Percentiles rank a stretch among this genome's conserved stretches.
Conservation (phyloP, 495 filamentous ascomycete species). For the Daldinia bambusicola region DNA sequence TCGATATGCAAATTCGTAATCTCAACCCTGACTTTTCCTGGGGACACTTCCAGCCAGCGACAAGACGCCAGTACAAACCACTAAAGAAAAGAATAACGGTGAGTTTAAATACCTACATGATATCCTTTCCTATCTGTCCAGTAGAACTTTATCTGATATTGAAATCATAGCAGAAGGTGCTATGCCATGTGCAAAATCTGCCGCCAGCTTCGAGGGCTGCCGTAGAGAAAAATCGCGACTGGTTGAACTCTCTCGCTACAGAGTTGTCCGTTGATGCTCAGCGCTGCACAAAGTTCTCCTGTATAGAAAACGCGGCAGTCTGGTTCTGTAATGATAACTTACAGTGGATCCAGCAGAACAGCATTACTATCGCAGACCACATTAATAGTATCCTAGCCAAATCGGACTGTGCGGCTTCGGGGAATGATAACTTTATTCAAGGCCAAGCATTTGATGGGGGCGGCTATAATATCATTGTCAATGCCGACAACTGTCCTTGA, state of each 20-base stretch:
- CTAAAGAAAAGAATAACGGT: slow-evolving; percentile 5
- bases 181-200: slow-evolving; percentile 21
- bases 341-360: slow-evolving; percentile 12
- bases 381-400: slow-evolving; percentile 10
- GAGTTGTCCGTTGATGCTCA: slow-evolving; percentile 3
- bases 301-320: slow-evolving; percentile 8
- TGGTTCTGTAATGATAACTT: slow-evolving; percentile 32
- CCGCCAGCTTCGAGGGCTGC: slow-evolving; percentile 2
- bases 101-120: not conserved
- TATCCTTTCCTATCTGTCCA: not conserved
- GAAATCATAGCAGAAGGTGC: slow-evolving; percentile 15
- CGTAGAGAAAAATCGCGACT: slow-evolving; percentile 6
- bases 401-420: slow-evolving; percentile 6
- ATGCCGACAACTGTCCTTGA: slow-evolving; percentile 55
- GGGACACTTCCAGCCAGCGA: slow-evolving; percentile 2
- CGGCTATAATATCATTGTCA: slow-evolving; percentile 20
- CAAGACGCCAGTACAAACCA: not conserved
- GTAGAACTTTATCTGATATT: not conserved
- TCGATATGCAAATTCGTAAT: slow-evolving; percentile 17
- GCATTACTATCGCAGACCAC: slow-evolving; percentile 5
- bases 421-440: slow-evolving; percentile 8
- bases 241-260: slow-evolving; percentile 1
- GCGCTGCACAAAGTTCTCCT: slow-evolving; percentile 13
- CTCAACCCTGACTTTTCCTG: slow-evolving; percentile 21
- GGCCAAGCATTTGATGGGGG: slow-evolving; percentile 14